Base-by-base conservation (phyloP, 108 stramenopile species). In the Cylindrotheca fusiformis region DNA sequence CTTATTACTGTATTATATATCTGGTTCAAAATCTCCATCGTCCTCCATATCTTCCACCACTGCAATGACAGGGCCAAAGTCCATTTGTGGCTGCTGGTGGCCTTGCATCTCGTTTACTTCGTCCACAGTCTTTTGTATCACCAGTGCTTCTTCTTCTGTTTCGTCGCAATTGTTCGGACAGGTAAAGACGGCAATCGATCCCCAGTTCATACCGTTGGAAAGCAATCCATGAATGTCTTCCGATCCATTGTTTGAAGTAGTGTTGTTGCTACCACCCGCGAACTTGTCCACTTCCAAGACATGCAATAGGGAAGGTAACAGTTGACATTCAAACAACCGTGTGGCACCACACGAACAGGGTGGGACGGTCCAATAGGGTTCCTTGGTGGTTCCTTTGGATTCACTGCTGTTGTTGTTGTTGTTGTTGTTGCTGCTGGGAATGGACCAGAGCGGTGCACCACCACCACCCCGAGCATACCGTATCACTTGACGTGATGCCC, bases 361-460 rank as follows among this genome's bases (percentile, higher is more conserved):
- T 87, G 84, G 14, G 83, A 80, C 1, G 88, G 92, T 58, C 90
- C 48, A 24, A 93, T 12, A n/a, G n/a, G n/a, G n/a, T n/a, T n/a
- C n/a, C n/a, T n/a, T n/a, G n/a, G n/a, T n/a, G n/a, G n/a, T n/a
- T n/a, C n/a, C n/a, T n/a, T n/a, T n/a, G n/a, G n/a, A 48, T 93
- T 85, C 48, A 87, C 80, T 61, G 87, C 88, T 68, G 90, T 88
- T 31, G 61, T 57, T 14, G 86, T 66, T 59, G 74, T 19, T 45
- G 65, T 61, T 17, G 84, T 84, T 53, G 85, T 56, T 14, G 28
- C 81, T 1, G 31, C 17, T 19, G 41, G 72, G 72, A 36, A 91
- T 78, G n/a, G 93, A 94, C 93, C 93, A 94, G 57, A 94, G 60
- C 2, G 93, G 93, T 5, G 61, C 58, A 48, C 89, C 89, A n/a